Conservation (phyloP, 2,329 filamentous ascomycete species). For the Exophiala calicioides region DNA sequence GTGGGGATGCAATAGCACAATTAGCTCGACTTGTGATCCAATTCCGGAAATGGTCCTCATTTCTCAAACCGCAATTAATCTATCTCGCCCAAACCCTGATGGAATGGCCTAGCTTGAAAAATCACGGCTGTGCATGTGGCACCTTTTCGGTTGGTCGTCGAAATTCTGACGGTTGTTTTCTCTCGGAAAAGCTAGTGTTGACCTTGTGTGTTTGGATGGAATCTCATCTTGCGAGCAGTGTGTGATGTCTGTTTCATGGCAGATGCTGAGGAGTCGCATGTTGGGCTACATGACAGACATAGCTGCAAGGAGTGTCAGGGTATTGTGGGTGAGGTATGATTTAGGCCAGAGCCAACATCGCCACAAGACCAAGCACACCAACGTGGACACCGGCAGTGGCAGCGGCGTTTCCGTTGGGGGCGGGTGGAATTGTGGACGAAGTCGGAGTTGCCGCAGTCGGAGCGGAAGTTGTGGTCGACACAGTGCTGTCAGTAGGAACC, state of each 20-base stretch:
- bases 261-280: slow-evolving; percentile 23
- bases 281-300: slow-evolving; percentile 25
- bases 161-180: slow-evolving; percentile 4
- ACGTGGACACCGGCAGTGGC: slow-evolving; percentile 82
- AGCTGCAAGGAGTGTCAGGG: slow-evolving; percentile 27
- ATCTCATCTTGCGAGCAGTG: slow-evolving; percentile 16
- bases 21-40: slow-evolving; percentile 18
- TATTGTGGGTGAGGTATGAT: slow-evolving; percentile 15
- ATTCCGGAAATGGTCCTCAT: slow-evolving; percentile 5
- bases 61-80: slow-evolving; percentile 1
- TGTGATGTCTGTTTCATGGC: slow-evolving; percentile 19
- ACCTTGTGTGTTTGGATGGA: slow-evolving; percentile 8
- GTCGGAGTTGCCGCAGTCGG: slow-evolving; percentile 20
- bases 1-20: slow-evolving; percentile 19
- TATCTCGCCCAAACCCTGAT: slow-evolving; percentile 17
- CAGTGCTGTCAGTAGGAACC: slow-evolving; percentile 14
- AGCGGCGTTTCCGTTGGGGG: slow-evolving; percentile 50
- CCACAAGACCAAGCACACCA: slow-evolving; percentile 48
- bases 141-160: slow-evolving; percentile 5
- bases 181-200: slow-evolving; percentile 15
- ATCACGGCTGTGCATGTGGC: slow-evolving; percentile 1
- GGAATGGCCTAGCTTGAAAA: slow-evolving; percentile 20
- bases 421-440: slow-evolving; percentile 19
- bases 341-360: slow-evolving; percentile 26
- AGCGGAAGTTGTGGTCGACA: slow-evolving; percentile 15